Base-by-base conservation (phyloP, 1,284 basidiomycete species). In the Macrocystidia cucumis region DNA sequence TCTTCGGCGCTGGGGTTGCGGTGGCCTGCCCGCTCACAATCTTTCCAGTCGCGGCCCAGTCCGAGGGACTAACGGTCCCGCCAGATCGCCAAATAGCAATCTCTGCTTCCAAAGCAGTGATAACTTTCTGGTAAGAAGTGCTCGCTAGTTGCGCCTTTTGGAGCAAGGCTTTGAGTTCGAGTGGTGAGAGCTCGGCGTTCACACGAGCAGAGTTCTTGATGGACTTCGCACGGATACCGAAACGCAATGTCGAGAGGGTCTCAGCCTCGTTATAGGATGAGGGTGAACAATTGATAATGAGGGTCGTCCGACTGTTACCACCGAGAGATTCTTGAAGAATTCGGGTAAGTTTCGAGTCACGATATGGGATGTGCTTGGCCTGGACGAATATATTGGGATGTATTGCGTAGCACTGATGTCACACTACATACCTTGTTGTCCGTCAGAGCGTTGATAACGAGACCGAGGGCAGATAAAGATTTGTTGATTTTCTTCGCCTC, bases 401-500 rank as follows among this genome's bases (percentile, higher is more conserved):
- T n/a, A n/a, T n/a, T n/a, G n/a, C n/a, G n/a, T n/a, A n/a, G n/a
- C n/a, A n/a, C n/a, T n/a, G n/a, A n/a, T n/a, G n/a, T n/a, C n/a
- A 24, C 17, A 29, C 31, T 18, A 52, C 72, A 33, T 45, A 86
- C 92, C 76, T 97, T 98, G 43, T 85, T 76, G 54, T 99, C 96
- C 2, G 96, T 99, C 42, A 99, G 68, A 3, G 95, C 89, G 52
- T 99, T 99, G 60, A 99, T 99, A 56, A 99, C 96, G 93, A 98
- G 98, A 32, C 96, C 96, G 43, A 99, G 76, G 8, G 96, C 95
- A 13, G 92, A 97, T 27, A 99, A 65, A 39, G 87, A 91, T 65
- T 98, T 98, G 70, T 99, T 99, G 67, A 99, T 99, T 74, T 98
- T 99, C 75, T 99, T 99, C 9, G 96, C 96, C 60, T 99, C 96